Conservation (phyloP, 805 yeast species). For the Scheffersomyces lignosus region DNA sequence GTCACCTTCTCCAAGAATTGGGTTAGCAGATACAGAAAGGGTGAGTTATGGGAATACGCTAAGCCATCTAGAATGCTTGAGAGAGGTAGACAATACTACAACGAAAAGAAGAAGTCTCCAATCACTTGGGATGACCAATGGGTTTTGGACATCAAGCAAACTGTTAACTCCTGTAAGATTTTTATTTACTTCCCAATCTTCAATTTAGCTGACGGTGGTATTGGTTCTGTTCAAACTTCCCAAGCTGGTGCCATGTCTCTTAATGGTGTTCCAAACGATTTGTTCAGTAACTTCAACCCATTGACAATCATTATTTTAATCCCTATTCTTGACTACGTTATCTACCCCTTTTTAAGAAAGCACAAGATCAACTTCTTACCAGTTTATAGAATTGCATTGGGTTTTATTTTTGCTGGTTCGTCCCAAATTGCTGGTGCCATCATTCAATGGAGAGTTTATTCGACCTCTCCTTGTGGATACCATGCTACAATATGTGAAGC, state of each 20-base stretch:
- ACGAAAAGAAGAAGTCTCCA: constrained; percentile 16
- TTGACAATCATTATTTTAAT: constrained; percentile 53
- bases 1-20: constrained; percentile 46
- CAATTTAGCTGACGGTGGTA: constrained; percentile 47
- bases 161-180: constrained; percentile 45
- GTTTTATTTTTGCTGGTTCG: constrained; percentile 46
- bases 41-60: constrained; percentile 51
- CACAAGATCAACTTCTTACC: constrained; percentile 42
- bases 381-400: constrained; percentile 45
- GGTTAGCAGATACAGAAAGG: constrained; percentile 38
- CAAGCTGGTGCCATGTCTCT: constrained; percentile 56
- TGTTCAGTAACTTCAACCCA: constrained; percentile 55
- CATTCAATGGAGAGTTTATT: constrained; percentile 48
- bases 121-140: constrained; percentile 46
- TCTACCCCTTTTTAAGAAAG: constrained; percentile 49
- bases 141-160: constrained; percentile 46
- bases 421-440: constrained; percentile 53
- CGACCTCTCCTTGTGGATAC: constrained; percentile 54
- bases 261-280: constrained; percentile 56
- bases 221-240: constrained; percentile 49
- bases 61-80: constrained; percentile 43
- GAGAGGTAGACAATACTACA: constrained; percentile 40
- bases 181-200: constrained; percentile 43
- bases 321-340: constrained; percentile 47
- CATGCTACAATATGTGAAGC: constrained; percentile 41